A percentile compares a stretch with the other conserved stretches of the same genome.
These are phyloP conservation scores for Gonapodya sp. DNA, from an alignment of 192 early-diverging fungal genomes.

Conservation along the genomic window DNA sequence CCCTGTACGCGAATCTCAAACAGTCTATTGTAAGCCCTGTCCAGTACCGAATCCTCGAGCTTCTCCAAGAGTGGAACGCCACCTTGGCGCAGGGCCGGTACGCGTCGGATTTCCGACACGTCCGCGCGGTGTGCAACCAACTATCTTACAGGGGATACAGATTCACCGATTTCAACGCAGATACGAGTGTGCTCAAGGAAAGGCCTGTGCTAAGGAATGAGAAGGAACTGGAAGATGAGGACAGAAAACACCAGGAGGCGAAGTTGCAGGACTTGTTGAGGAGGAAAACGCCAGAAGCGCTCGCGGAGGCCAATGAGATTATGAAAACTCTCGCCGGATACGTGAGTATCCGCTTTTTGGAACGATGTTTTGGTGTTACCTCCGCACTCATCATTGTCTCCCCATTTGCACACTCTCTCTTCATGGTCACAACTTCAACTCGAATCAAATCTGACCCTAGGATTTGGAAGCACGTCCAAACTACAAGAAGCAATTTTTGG, in stretches of 20 bases:
- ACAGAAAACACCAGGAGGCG: slow-evolving; percentile 72
- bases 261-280: slow-evolving; percentile 96
- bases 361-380: too few species aligned
- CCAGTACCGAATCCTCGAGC: slow-evolving; percentile 75
- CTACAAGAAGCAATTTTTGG: slow-evolving; percentile 72
- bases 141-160: slow-evolving; percentile 66
- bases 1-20: neutral
- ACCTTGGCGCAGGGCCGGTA: slow-evolving; percentile 80
- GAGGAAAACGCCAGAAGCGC: slow-evolving; percentile 81
- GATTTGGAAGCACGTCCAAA: slow-evolving; percentile 59
- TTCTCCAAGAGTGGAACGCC: slow-evolving; percentile 91
- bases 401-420: neutral
- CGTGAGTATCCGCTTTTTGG: slow-evolving; percentile 31
- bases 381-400: neutral
- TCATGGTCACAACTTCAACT: slow-evolving; percentile 23
- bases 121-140: slow-evolving; percentile 89
- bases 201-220: slow-evolving; percentile 71
- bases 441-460: slow-evolving; percentile 15
- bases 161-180: slow-evolving; percentile 20
- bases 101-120: slow-evolving; percentile 86
- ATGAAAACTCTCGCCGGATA: slow-evolving; percentile 99
- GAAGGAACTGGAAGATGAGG: slow-evolving; percentile 92
- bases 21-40: slow-evolving; percentile 57
- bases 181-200: slow-evolving; percentile 49
- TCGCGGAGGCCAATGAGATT: slow-evolving; percentile 91